Base-by-base conservation (phyloP, 768 basidiomycete species). In the Pleurotus tuber-regium region DNA sequence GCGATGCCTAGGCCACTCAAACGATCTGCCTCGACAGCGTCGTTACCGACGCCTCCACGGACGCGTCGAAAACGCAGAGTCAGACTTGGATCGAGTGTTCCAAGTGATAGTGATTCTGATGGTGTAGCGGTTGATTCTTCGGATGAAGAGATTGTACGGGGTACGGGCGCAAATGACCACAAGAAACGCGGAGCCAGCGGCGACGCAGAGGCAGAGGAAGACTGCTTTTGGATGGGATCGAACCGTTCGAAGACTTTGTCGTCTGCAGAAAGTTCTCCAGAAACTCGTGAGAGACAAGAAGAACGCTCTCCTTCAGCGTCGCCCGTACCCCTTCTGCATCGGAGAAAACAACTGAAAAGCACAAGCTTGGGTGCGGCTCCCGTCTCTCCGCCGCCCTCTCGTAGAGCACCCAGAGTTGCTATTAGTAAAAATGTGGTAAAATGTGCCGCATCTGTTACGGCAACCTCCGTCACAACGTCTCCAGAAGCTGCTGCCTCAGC, bases 381-480 rank as follows among this genome's bases (percentile, higher is more conserved):
- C 12, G 49, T 50, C 6, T 50, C 49, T 3, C 49, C 49, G 9
- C 49, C 49, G 9, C 49, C 49, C 12, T 50, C 49, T 19, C 46
- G 46, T 14, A 12, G 46, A 35, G 46, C 35, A 5, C 31, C 31
- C 16, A 18, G 29, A 18, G 14, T 16, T n/a, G 12, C 33, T 19
- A 2, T 14, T 4, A 21, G 16, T 10, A 48, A 48, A 11, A 10
- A 7, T 24, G 21, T 25, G 4, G 9, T 11, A n/a, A 47, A 21
- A 18, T 8, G 31, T 11, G 19, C 44, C 10, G 19, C 19, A 14
- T 47, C 26, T 14, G 42, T 43, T 23, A n/a, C 26, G n/a, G 42
- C 16, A 16, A 16, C n/a, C 14, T 18, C 29, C 19, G 36, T 24
- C 14, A n/a, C 25, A 11, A 14, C 49, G 7, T 11, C 39, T 6